These are phyloP conservation scores for Naganishia vaughanmartiniae DNA, from an alignment of 768 basidiomycete genomes.

Conservation along the genomic window DNA sequence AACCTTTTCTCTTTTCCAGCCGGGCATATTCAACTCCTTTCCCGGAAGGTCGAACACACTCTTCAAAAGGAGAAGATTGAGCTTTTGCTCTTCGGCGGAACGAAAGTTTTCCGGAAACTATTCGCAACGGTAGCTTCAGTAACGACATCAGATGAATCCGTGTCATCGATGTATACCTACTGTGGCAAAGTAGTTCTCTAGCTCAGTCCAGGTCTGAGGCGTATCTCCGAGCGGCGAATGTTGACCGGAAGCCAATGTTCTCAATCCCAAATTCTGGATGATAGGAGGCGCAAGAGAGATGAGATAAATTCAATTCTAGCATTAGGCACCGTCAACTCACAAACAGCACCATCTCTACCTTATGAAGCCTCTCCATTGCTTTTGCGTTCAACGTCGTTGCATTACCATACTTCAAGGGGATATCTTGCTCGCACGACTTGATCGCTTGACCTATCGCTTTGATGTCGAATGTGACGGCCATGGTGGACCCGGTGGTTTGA, in stretches of 20 bases:
- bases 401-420: not conserved
- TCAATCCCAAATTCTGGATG: not conserved
- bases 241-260: not conserved
- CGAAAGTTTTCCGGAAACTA: not conserved
- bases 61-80: not conserved
- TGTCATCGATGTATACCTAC: not conserved
- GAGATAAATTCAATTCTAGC: not conserved
- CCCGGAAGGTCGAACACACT: not conserved
- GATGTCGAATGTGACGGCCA: not conserved
- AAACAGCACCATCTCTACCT: not conserved
- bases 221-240: not conserved
- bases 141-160: not conserved
- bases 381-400: not conserved
- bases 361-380: not conserved
- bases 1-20: not conserved
- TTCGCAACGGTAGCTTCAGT: not conserved
- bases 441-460: not conserved
- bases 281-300: not conserved
- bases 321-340: not conserved
- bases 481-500: not conserved
- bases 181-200: slow-evolving; percentile 2
- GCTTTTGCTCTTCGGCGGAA: slow-evolving; percentile 6
- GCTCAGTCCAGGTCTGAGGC: no score
- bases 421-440: not conserved
- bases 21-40: not conserved